phyloP scores from a whole-genome alignment of 139 green algal genomes.

The Bryopsis sp. region DNA sequence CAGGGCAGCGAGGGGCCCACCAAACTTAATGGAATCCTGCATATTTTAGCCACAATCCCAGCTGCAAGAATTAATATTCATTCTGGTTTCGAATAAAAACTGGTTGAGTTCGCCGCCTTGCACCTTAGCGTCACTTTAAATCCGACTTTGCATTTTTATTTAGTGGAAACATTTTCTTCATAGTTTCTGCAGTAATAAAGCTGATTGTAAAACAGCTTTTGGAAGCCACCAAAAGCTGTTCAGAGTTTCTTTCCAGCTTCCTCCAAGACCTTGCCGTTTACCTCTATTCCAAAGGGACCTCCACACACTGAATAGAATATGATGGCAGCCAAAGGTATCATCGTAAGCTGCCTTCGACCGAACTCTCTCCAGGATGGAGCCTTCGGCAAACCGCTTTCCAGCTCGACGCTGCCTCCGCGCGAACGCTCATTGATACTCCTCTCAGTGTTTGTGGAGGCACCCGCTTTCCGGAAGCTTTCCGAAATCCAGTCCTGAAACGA shows the following conservation, averaged over 20 bases:
- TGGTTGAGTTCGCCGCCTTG: neutral
- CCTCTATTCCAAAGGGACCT: conserved; percentile 90
- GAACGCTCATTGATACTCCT: too few relatives aligned
- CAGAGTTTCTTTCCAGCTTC: neutral
- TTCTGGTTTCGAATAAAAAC: neutral
- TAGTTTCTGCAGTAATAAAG: conserved; percentile 8
- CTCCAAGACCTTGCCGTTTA: conserved; percentile 18
- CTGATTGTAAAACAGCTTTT: neutral
- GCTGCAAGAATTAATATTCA: neutral
- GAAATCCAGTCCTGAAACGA: too few relatives aligned
- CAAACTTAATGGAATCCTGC: conserved; percentile 72
- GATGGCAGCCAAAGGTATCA: conserved; percentile 85
- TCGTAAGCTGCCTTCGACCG: too few relatives aligned
- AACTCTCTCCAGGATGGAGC: too few relatives aligned
- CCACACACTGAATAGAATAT: conserved; percentile 96
- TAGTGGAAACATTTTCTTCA: too few relatives aligned
- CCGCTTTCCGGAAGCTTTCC: too few relatives aligned
- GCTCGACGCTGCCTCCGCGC: too few relatives aligned
- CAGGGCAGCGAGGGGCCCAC: conserved; percentile 70
- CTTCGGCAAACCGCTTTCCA: too few relatives aligned
- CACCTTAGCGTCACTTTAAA: too few relatives aligned
- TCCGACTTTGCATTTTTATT: too few relatives aligned
- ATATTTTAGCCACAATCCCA: neutral
- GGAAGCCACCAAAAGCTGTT: neutral
- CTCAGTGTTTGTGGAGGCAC: too few relatives aligned